Conservation (phyloP, 305 asterid genomes). For the Fraxinus angustifolia region DNA sequence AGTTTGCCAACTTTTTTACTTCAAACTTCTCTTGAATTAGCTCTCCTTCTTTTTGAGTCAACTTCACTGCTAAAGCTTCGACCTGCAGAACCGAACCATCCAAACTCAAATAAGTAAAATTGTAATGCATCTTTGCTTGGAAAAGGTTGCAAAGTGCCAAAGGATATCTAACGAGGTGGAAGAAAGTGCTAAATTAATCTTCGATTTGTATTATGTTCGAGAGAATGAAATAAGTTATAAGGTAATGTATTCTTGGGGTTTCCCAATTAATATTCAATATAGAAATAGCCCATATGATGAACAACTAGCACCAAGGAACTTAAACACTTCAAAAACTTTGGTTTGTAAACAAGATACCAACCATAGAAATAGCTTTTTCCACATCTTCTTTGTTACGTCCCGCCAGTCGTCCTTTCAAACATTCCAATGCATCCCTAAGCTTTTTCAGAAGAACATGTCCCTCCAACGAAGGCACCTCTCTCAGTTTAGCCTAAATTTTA, state of each 20-base stretch:
- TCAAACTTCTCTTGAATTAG: slow-evolving; percentile 94
- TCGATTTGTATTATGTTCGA: not conserved
- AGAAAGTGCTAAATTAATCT: not conserved
- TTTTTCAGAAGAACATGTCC: slow-evolving; percentile 96
- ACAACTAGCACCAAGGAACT: not conserved
- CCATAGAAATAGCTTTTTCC: slow-evolving; percentile 88
- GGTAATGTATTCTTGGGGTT: not conserved
- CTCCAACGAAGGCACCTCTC: slow-evolving; percentile 86
- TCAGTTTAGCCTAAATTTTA: slow-evolving; percentile 70
- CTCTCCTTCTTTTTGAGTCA: slow-evolving; percentile 97
- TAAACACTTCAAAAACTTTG: not conserved
- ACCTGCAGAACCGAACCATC: slow-evolving; percentile 46
- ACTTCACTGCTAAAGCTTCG: slow-evolving; percentile 90
- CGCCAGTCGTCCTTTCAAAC: slow-evolving; percentile 69
- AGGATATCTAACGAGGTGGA: not conserved
- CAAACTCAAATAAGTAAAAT: slow-evolving; percentile 1
- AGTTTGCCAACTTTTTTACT: slow-evolving; percentile 85
- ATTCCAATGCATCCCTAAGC: slow-evolving; percentile 95
- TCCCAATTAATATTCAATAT: not conserved
- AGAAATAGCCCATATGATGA: not conserved
- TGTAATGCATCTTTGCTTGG: not conserved
- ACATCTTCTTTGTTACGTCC: slow-evolving; percentile 85
- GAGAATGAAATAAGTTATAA: not conserved
- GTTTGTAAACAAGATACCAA: slow-evolving; percentile 28
- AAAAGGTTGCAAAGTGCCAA: not conserved